Conservation (phyloP, 164 flowering plant species). For the Tetracentron sinense region DNA sequence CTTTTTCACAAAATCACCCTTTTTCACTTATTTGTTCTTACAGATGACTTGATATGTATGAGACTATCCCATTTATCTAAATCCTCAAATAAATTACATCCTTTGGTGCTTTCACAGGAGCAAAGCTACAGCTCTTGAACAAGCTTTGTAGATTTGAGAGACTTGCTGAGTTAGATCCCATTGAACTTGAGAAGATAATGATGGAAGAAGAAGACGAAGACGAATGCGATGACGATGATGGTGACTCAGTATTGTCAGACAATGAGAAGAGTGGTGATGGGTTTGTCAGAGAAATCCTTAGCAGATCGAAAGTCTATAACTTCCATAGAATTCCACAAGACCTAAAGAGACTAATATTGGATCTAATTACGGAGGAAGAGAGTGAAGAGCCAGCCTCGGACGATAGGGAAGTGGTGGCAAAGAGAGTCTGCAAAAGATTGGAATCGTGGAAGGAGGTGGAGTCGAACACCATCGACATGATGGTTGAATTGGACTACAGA, state of each 20-base stretch:
- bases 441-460: conserved; percentile 65
- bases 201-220: conserved; percentile 40
- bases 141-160: conserved; percentile 73
- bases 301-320: conserved; percentile 14
- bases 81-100: not conserved
- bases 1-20: no score
- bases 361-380: conserved; percentile 54
- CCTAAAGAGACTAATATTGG: conserved; percentile 49
- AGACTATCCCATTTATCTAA: not conserved
- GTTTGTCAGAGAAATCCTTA: conserved; percentile 23
- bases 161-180: conserved; percentile 65
- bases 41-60: no score
- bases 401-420: conserved; percentile 25
- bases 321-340: conserved; percentile 28
- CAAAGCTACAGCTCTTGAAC: conserved; percentile 55
- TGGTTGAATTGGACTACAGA: conserved; percentile 64
- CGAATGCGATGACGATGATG: conserved; percentile 21
- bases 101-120: conserved; percentile 38
- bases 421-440: conserved; percentile 50
- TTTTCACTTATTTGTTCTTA: no score
- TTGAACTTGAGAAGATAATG: conserved; percentile 70
- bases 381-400: conserved; percentile 2
- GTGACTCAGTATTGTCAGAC: conserved; percentile 2
- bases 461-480: conserved; percentile 68
- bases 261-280: conserved; percentile 15